Conservation (phyloP, 2,329 filamentous ascomycete genomes). For the Venturia carpophila region DNA sequence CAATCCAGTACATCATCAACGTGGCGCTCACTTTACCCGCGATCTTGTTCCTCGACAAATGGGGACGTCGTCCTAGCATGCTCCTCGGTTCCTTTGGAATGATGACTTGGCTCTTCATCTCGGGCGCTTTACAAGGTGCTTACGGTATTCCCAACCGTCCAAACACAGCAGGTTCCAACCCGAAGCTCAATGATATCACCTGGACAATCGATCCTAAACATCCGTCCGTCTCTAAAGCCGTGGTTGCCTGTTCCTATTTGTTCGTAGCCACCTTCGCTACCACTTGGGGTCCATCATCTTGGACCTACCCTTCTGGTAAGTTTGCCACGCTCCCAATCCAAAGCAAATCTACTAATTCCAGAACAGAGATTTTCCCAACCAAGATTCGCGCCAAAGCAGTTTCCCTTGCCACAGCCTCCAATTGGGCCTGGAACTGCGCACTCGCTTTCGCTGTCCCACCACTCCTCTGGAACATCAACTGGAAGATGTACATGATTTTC, state of each 20-base stretch:
- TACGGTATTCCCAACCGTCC: slow-evolving; percentile 43
- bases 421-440: slow-evolving; percentile 35
- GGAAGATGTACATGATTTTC: slow-evolving; percentile 38
- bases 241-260: slow-evolving; percentile 39
- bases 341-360: slow-evolving; percentile 29
- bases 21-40: slow-evolving; percentile 52
- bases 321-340: slow-evolving; percentile 24
- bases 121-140: slow-evolving; percentile 51
- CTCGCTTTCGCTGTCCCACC: slow-evolving; percentile 36
- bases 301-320: slow-evolving; percentile 14
- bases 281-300: slow-evolving; percentile 28
- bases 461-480: slow-evolving; percentile 35
- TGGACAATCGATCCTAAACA: slow-evolving; percentile 49
- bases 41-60: slow-evolving; percentile 52
- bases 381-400: slow-evolving; percentile 37
- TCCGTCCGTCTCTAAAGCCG: slow-evolving; percentile 47
- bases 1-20: slow-evolving; percentile 59
- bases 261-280: slow-evolving; percentile 39
- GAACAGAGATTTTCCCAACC: slow-evolving; percentile 32
- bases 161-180: slow-evolving; percentile 34
- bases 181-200: slow-evolving; percentile 40
- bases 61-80: slow-evolving; percentile 51
- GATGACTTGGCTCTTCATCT: slow-evolving; percentile 53
- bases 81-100: slow-evolving; percentile 50
- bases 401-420: slow-evolving; percentile 32